phyloP scores from a whole-genome alignment of 164 flowering plant genomes.

The Stephania yunnanensis region DNA sequence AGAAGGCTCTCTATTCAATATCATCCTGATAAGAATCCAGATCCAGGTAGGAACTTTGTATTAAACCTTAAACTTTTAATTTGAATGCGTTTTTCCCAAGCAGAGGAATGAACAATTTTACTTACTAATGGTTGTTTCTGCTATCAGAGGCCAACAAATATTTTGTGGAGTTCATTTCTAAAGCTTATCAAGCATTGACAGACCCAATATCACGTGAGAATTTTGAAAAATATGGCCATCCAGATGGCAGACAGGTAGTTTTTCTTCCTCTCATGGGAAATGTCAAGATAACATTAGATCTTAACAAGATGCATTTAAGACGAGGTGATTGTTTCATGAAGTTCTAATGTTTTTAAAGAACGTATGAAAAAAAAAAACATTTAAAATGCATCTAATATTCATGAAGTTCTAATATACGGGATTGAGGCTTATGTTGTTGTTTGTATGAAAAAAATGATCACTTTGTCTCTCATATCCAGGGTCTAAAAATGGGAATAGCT shows the following conservation, averaged over 20 bases:
- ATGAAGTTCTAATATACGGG: too few relatives aligned
- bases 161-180: constrained; percentile 89
- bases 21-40: constrained; percentile 99
- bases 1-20: constrained; percentile 89
- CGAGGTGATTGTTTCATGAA: neutral
- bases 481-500: constrained; percentile 97
- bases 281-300: neutral
- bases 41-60: constrained; percentile 69
- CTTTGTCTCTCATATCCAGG: constrained; percentile 39
- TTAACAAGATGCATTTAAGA: neutral
- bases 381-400: too few relatives aligned
- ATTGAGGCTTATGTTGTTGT: too few relatives aligned
- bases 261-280: neutral
- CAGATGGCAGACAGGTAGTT: constrained; percentile 95
- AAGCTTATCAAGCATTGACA: constrained; percentile 96
- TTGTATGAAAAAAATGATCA: neutral
- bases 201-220: constrained; percentile 96
- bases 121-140: constrained; percentile 13
- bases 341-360: neutral
- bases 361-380: neutral
- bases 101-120: neutral
- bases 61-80: neutral
- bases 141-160: constrained; percentile 80
- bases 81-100: neutral
- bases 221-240: constrained; percentile 97